Conservation (phyloP, 2,329 filamentous ascomycete species). For the Fusarium siculi region DNA sequence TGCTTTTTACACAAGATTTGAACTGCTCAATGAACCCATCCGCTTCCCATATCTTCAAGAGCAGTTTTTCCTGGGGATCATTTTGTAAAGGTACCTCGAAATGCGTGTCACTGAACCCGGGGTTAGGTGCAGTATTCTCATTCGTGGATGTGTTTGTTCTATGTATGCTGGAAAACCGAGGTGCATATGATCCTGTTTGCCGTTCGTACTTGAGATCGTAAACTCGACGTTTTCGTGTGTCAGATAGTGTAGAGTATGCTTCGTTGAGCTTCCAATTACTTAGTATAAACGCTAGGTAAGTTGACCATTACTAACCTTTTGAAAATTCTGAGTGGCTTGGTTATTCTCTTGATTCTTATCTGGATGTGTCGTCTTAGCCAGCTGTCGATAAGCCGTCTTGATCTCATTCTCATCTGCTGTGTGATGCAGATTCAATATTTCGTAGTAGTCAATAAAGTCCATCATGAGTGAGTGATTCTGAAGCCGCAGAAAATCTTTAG, state of each 20-base stretch:
- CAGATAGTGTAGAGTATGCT: neutral
- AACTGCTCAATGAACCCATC: neutral
- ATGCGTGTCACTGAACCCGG: neutral
- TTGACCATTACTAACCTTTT: neutral
- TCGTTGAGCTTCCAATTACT: neutral
- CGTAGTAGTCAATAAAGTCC: neutral
- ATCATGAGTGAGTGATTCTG: neutral
- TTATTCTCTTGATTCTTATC: neutral
- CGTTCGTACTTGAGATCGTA: neutral
- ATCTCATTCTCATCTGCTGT: neutral
- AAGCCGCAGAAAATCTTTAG: too few species aligned
- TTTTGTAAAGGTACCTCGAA: neutral
- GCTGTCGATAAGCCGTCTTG: neutral
- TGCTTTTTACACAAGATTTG: neutral
- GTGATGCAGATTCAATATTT: neutral
- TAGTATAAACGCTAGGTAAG: neutral
- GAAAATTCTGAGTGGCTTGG: neutral
- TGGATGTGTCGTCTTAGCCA: neutral
- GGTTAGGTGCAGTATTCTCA: rapidly evolving
- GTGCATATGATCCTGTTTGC: too few species aligned
- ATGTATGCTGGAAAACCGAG: neutral
- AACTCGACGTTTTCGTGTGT: neutral
- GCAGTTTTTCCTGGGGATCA: neutral
- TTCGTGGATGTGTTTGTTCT: neutral
- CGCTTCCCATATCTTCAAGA: neutral